Base-by-base conservation (phyloP, 371 early-diverging fungal genomes). In the Scutellospora calospora region DNA sequence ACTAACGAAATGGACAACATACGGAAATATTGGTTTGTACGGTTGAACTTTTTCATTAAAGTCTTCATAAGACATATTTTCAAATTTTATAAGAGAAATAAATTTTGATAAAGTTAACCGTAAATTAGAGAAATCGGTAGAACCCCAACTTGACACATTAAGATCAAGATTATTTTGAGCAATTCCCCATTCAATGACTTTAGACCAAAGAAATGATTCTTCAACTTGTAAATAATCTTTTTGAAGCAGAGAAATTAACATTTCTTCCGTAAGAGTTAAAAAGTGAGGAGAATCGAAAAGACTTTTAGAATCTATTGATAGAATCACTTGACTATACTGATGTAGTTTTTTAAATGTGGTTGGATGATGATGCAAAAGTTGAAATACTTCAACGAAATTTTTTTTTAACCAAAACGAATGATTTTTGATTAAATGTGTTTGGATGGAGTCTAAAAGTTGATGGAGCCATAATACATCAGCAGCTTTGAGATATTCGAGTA, bases 101-200 rank as follows among this genome's bases (percentile, higher is more conserved):
- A 35, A 57, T 41, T 16, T 22, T 29, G 29, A 45, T 41, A 75
- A 75, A 4, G 38, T 55, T 20, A 31, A 57, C 18, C 55, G 25
- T 9, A 75, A 35, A 22, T 20, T 35, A 4, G 29, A 38, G 27
- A 33, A 74, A 31, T 74, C 74, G 0, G 54, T 22, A 9, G 31
- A 35, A 22, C n/a, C 5, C 31, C n/a, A 72, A 29, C 18, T 14
- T 27, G 16, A 25, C 12, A 60, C 0, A 27, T 60, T 60, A 29
- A 4, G 29, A 25, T 16, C 14, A 29, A 60, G 62, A 27, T 60
- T 35, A 45, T 65, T 69, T 51, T 79, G 65, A 6, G 1, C 49
- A 18, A 65, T 69, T 22, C 79, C 79, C 79, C 79, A 79, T 27
- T 68, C 18, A 35, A 79, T 27, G 6, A 79, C 12, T 33, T 51